These are phyloP conservation scores for Amanita inopinata DNA, from an alignment of 768 basidiomycete species.

Conservation along the genomic window DNA sequence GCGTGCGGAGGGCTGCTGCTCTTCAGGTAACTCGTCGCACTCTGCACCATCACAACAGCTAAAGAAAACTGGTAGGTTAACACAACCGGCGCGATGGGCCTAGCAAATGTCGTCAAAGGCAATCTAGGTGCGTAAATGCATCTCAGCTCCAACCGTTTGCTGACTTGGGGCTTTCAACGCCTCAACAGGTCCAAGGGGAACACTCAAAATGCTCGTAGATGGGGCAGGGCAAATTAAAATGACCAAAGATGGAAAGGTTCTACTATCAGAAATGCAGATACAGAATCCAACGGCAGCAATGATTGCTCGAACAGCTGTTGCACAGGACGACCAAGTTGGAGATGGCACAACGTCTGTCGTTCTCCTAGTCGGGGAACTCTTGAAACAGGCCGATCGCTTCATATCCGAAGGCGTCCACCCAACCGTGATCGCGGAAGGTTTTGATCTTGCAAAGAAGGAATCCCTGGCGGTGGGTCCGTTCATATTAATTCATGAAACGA, in stretches of 20 bases:
- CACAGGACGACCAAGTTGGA: constrained; percentile 98
- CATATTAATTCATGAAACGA: constrained; percentile 8
- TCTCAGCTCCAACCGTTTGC: constrained; percentile 9
- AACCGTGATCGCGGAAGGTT: constrained; percentile 89
- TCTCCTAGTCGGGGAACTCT: constrained; percentile 85
- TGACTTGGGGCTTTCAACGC: background rate
- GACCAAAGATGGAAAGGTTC: constrained; percentile 99
- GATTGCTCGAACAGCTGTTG: constrained; percentile 97
- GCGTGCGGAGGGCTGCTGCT: constrained; percentile 80
- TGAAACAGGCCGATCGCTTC: constrained; percentile 97
- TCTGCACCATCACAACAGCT: background rate
- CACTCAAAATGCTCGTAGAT: constrained; percentile 98
- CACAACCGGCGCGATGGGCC: constrained; percentile 90
- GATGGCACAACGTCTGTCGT: constrained; percentile 98
- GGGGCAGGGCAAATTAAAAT: constrained; percentile 98
- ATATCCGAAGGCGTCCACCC: constrained; percentile 98
- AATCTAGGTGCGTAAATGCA: constrained; percentile 66
- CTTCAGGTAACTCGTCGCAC: constrained; percentile 56
- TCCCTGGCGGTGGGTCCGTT: constrained; percentile 58
- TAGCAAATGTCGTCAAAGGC: constrained; percentile 93
- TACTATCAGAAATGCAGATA: constrained; percentile 99
- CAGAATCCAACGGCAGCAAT: constrained; percentile 98
- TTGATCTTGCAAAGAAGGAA: constrained; percentile 97
- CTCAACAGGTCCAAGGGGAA: constrained; percentile 91
- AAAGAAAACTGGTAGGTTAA: constrained; percentile 57